Evolutionary conservation across 108 stramenopile species (phyloP).

Genomic region (Fragilaria radians): DNA sequence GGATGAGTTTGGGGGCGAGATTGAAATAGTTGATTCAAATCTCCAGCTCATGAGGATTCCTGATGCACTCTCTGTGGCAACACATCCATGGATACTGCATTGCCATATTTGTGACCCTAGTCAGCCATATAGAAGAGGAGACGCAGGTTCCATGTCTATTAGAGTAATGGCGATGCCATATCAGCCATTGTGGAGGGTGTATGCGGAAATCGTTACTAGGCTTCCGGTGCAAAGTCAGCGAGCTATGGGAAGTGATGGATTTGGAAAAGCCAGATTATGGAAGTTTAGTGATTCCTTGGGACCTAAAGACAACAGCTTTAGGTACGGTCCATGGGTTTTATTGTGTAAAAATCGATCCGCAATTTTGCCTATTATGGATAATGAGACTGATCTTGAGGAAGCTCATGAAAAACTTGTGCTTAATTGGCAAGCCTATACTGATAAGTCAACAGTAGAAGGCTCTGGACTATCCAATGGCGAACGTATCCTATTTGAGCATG

Average conservation of each 20-base stretch:
- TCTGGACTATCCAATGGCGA: conserved; percentile 53
- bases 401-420: conserved; percentile 37
- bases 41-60: conserved; percentile 47
- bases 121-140: conserved; percentile 78
- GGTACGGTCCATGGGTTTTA: conserved; percentile 80
- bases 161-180: conserved; percentile 72
- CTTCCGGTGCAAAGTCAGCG: conserved; percentile 54
- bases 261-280: conserved; percentile 67
- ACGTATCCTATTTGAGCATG: conserved; percentile 73
- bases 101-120: conserved; percentile 73
- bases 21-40: background rate
- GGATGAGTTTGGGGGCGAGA: background rate
- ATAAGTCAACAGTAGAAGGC: conserved; percentile 64
- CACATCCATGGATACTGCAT: conserved; percentile 79
- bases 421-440: conserved; percentile 61
- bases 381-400: conserved; percentile 12
- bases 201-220: conserved; percentile 58
- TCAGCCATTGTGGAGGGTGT: conserved; percentile 76
- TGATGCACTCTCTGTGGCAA: conserved; percentile 42
- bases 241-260: conserved; percentile 48
- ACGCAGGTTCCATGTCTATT: conserved; percentile 71
- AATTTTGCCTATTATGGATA: conserved; percentile 18
- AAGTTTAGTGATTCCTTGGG: conserved; percentile 23
- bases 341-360: conserved; percentile 66
- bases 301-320: conserved; percentile 25